These are phyloP conservation scores for Aspergillus ruber DNA, from an alignment of 2,329 filamentous ascomycete species.

Conservation along the genomic window DNA sequence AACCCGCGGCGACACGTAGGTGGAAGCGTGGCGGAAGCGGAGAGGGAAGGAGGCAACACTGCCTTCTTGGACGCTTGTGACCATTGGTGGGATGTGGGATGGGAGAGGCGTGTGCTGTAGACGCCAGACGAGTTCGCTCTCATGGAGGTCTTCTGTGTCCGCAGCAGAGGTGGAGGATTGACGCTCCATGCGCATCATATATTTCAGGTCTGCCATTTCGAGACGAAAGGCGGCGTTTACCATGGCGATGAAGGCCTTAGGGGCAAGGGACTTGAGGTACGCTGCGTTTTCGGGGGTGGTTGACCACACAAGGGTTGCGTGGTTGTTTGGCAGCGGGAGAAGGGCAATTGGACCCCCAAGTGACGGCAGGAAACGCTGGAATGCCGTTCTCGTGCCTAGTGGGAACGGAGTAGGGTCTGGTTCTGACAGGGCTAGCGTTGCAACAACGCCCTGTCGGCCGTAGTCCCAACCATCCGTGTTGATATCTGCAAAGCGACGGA, in stretches of 20 bases:
- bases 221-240: conserved; percentile 93
- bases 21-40: conserved; percentile 85
- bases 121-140: conserved; percentile 79
- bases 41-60: conserved; percentile 86
- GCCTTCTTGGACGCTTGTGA: conserved; percentile 66
- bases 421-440: conserved; percentile 67
- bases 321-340: conserved; percentile 77
- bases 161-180: conserved; percentile 11
- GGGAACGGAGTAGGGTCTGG: conserved; percentile 24
- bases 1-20: conserved; percentile 83
- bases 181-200: conserved; percentile 64
- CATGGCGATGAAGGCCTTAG: conserved; percentile 71
- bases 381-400: conserved; percentile 63
- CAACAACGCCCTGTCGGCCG: conserved; percentile 80
- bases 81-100: conserved; percentile 57
- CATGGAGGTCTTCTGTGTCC: conserved; percentile 42
- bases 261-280: conserved; percentile 66
- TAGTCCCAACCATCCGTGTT: conserved; percentile 90
- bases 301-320: conserved; percentile 87
- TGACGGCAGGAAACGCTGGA: conserved; percentile 89
- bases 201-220: conserved; percentile 69
- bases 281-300: conserved; percentile 76
- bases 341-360: conserved; percentile 74
- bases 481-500: conserved; percentile 83
- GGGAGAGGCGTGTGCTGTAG: conserved; percentile 60